phyloP scores from a whole-genome alignment of 306 rosid species.

The Parietaria judaica region DNA sequence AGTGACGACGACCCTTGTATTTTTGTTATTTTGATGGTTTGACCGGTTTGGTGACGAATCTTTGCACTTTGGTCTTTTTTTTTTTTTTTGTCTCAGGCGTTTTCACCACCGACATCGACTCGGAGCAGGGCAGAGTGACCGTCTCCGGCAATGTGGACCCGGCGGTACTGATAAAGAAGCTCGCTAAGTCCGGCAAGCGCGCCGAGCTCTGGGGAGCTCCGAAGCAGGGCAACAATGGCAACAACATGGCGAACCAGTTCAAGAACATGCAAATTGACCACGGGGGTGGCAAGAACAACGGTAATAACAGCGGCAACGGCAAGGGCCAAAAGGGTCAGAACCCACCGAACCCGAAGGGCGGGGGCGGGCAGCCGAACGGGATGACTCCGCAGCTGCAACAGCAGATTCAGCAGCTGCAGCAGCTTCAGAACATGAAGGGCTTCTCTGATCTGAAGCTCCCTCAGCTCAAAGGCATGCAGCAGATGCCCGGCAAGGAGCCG shows the following conservation, averaged over 20 bases:
- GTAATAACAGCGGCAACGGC: conserved; percentile 27
- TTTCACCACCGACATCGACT: conserved; percentile 70
- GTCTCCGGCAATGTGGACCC: conserved; percentile 91
- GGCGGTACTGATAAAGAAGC: conserved; percentile 70
- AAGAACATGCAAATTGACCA: conserved; percentile 59
- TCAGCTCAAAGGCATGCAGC: conserved; percentile 59
- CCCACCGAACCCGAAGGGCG: conserved; percentile 30
- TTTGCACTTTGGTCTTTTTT: too few species aligned
- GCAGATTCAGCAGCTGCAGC: conserved; percentile 38
- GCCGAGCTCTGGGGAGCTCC: conserved; percentile 78
- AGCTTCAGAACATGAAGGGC: conserved; percentile 69
- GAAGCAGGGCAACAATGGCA: conserved; percentile 35
- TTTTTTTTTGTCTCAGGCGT: conserved; percentile 40
- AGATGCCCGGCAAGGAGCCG: conserved; percentile 25
- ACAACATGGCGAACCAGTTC: conserved; percentile 42
- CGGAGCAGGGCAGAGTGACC: conserved; percentile 88
- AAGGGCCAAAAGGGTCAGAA: conserved; percentile 36
- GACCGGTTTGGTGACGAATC: too few species aligned
- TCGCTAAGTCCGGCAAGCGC: conserved; percentile 78
- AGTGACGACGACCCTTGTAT: background rate
- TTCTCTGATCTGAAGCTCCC: conserved; percentile 65
- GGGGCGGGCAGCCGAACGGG: conserved; percentile 31
- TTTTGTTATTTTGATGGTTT: background rate
- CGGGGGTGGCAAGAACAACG: conserved; percentile 33
- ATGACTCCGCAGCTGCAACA: conserved; percentile 23